Evolutionary conservation across 2,329 filamentous ascomycete species (phyloP).

Genomic region (Diaporthe destruens): DNA sequence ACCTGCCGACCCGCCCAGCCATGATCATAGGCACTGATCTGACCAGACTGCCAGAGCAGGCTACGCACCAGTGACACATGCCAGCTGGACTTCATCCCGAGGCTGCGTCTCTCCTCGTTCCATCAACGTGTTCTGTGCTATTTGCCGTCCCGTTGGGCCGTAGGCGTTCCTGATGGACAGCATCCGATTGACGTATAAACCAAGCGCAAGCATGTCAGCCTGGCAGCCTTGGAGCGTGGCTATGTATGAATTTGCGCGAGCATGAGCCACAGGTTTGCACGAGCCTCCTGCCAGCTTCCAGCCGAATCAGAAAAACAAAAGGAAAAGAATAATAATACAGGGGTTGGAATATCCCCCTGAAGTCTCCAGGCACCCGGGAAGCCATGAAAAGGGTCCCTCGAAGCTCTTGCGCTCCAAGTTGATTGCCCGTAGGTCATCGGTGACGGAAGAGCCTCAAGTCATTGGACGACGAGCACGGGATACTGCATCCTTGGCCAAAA

Average conservation of each 20-base stretch:
- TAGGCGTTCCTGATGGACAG: not conserved
- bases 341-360: not conserved
- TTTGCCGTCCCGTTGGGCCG: not conserved
- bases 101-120: constrained; percentile 8
- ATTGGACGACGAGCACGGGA: constrained; percentile 27
- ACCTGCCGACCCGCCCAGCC: constrained; percentile 12
- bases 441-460: constrained; percentile 22
- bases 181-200: not conserved
- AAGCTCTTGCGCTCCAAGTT: constrained; percentile 5
- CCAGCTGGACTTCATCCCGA: constrained; percentile 20
- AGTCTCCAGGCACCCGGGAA: not conserved
- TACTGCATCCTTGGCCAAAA: constrained; percentile 25
- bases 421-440: constrained; percentile 22
- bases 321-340: too few species aligned
- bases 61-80: constrained; percentile 28
- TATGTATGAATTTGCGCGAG: not conserved
- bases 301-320: not conserved
- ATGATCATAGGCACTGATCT: constrained; percentile 9
- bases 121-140: constrained; percentile 22
- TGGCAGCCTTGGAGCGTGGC: not conserved
- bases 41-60: constrained; percentile 6
- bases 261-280: constrained; percentile 4
- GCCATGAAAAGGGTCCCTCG: not conserved
- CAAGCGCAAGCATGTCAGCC: not conserved
- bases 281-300: constrained; percentile 5